A percentile compares a stretch with the other conserved stretches of the same genome.
Conservation (phyloP, 331 rosid species). For the Telfairia occidentalis region DNA sequence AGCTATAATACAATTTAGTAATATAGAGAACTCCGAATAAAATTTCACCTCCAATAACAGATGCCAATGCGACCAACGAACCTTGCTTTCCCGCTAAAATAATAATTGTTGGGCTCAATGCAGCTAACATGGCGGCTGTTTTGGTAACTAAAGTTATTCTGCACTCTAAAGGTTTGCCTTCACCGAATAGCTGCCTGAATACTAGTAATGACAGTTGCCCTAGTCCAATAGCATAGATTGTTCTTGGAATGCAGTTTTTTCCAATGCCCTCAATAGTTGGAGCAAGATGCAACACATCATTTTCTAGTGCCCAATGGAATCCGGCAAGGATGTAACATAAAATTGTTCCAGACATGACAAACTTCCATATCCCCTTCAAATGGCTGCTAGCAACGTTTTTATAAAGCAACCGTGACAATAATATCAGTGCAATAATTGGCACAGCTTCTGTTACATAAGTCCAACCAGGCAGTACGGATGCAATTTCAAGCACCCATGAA, state of each 20-base stretch:
- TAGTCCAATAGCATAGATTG: conserved; percentile 51
- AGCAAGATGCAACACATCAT: conserved; percentile 23
- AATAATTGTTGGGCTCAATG: conserved; percentile 66
- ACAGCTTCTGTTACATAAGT: conserved; percentile 38
- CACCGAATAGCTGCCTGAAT: conserved; percentile 29
- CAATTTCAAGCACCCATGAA: conserved; percentile 54
- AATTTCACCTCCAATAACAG: conserved; percentile 61
- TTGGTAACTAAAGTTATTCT: conserved; percentile 34
- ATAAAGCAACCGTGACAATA: conserved; percentile 54
- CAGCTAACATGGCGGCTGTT: conserved; percentile 53
- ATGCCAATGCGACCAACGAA: conserved; percentile 57
- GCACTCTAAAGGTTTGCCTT: conserved; percentile 24
- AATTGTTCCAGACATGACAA: conserved; percentile 37
- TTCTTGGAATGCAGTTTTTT: conserved; percentile 50
- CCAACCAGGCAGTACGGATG: conserved; percentile 45
- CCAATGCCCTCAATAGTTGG: conserved; percentile 36
- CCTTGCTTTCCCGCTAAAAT: conserved; percentile 92
- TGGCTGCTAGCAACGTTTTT: conserved; percentile 29
- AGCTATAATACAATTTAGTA: neutral
- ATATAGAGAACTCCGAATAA: conserved; percentile 1
- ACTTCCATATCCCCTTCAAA: conserved; percentile 43
- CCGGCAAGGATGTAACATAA: conserved; percentile 53
- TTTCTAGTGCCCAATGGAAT: conserved; percentile 55
- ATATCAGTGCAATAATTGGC: conserved; percentile 45
- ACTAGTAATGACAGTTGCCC: conserved; percentile 59